Percentiles rank a stretch among this genome's conserved stretches.
These are phyloP conservation scores for Fusarium lateritium DNA, from an alignment of 2,329 filamentous ascomycete species.

Conservation along the genomic window DNA sequence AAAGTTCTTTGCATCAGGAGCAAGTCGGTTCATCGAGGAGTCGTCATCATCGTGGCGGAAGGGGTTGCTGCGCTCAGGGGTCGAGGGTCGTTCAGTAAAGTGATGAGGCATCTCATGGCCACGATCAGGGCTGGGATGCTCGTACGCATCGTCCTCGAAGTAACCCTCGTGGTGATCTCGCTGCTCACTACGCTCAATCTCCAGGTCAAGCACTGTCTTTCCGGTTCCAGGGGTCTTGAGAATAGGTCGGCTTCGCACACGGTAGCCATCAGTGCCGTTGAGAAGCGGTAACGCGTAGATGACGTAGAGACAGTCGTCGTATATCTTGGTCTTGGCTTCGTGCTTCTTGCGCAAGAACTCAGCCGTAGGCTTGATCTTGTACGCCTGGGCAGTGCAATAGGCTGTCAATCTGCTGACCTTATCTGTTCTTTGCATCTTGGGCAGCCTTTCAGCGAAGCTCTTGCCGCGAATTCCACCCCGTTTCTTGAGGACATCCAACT, in stretches of 20 bases:
- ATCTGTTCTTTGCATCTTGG: constrained; percentile 88
- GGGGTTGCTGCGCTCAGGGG: constrained; percentile 49
- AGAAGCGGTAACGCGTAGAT: constrained; percentile 94
- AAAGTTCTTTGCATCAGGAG: constrained; percentile 81
- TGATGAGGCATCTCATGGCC: constrained; percentile 49
- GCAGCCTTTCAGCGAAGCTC: constrained; percentile 93
- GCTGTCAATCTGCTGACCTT: constrained; percentile 92
- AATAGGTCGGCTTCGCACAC: constrained; percentile 90
- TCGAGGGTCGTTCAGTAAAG: constrained; percentile 51
- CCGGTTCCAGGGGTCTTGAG: constrained; percentile 91
- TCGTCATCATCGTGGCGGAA: constrained; percentile 58
- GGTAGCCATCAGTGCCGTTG: constrained; percentile 87
- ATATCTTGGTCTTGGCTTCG: constrained; percentile 92
- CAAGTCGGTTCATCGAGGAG: constrained; percentile 71
- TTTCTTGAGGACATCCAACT: constrained; percentile 74
- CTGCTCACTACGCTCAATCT: constrained; percentile 94
- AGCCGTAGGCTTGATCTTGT: constrained; percentile 89
- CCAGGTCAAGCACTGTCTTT: constrained; percentile 91
- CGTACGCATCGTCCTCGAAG: constrained; percentile 80
- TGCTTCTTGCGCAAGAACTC: constrained; percentile 91
- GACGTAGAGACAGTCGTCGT: constrained; percentile 96
- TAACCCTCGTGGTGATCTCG: constrained; percentile 93
- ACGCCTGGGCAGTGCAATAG: constrained; percentile 95
- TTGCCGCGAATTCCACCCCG: constrained; percentile 78
- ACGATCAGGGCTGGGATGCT: constrained; percentile 53